phyloP scores from a whole-genome alignment of 2,329 filamentous ascomycete species.

The Fusarium liriodendri region DNA sequence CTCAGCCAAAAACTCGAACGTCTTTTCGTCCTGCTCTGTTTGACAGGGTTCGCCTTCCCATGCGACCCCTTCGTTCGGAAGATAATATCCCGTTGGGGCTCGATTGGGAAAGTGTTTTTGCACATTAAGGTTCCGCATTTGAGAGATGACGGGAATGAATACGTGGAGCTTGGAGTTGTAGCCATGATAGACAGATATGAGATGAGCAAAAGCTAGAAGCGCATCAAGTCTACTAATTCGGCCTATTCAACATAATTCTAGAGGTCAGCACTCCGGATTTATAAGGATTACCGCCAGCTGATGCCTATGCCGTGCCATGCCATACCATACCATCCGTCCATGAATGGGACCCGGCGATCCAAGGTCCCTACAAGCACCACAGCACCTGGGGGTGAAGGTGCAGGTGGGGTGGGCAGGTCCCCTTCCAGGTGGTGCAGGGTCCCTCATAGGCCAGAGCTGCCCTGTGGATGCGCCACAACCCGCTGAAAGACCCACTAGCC shows the following conservation, averaged over 20 bases:
- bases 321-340: neutral
- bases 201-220: neutral
- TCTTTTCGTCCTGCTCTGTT: neutral
- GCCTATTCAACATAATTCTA: neutral
- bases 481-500: slow-evolving; percentile 11
- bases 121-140: neutral
- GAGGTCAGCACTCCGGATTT: neutral
- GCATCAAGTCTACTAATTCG: neutral
- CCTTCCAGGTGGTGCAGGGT: neutral
- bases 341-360: neutral
- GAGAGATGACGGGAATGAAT: neutral
- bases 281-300: neutral
- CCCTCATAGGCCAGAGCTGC: neutral
- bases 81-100: slow-evolving; percentile 32
- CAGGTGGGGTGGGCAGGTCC: neutral
- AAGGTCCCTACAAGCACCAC: neutral
- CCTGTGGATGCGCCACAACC: neutral
- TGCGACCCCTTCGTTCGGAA: slow-evolving; percentile 21
- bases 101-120: slow-evolving; percentile 29
- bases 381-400: neutral
- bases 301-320: neutral
- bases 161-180: neutral
- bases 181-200: neutral
- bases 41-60: neutral
- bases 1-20: neutral